Evolutionary conservation across 768 basidiomycete species (phyloP).

Genomic region (Lactifluus subvellereus): DNA sequence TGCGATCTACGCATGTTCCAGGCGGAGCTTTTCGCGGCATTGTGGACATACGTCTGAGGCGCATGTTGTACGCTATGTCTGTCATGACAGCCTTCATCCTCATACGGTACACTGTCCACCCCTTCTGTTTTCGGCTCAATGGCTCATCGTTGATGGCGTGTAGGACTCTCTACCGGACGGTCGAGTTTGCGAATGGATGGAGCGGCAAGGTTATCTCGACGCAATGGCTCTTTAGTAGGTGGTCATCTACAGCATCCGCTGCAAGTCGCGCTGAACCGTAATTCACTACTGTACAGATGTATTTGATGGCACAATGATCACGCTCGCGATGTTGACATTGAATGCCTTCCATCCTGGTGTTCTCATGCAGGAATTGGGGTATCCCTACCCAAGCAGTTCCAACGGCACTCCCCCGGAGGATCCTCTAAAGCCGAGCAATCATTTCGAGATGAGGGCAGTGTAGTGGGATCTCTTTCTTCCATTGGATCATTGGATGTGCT

Average conservation of each 20-base stretch:
- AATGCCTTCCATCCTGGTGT: conserved; percentile 17
- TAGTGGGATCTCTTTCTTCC: not conserved
- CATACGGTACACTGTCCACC: conserved; percentile 8
- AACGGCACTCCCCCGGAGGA: not conserved
- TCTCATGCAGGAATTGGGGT: not conserved
- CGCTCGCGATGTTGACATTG: conserved; percentile 16
- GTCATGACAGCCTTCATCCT: conserved; percentile 18
- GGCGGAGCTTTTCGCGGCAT: not conserved
- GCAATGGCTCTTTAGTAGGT: conserved; percentile 18
- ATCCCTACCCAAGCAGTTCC: not conserved
- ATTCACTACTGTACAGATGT: not conserved
- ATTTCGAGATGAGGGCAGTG: not conserved
- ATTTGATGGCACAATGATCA: conserved; percentile 19
- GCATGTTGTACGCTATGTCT: conserved; percentile 13
- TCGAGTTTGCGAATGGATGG: conserved; percentile 18
- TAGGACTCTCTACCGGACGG: conserved; percentile 17
- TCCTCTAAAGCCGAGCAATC: not conserved
- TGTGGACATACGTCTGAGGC: not conserved
- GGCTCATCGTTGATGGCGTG: not conserved
- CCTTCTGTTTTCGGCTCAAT: not conserved
- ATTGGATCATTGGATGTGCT: not conserved
- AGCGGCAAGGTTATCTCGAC: conserved; percentile 16
- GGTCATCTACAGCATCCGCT: not conserved
- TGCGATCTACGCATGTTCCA: not conserved
- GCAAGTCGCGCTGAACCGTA: not conserved